Conservation (phyloP, 495 filamentous ascomycete species). For the Xylaria castorea region DNA sequence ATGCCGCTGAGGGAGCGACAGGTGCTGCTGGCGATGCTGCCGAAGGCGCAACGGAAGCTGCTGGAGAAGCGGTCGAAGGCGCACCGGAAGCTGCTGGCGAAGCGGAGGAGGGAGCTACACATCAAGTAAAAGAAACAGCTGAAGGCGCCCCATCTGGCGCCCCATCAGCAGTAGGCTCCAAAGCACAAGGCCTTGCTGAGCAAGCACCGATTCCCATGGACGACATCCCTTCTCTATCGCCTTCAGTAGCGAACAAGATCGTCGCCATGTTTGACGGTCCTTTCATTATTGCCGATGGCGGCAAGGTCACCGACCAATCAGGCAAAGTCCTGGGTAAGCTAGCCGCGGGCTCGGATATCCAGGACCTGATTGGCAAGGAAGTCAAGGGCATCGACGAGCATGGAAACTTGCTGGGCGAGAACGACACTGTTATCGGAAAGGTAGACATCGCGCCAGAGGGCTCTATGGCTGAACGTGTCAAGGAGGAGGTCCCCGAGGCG, state of each 20-base stretch:
- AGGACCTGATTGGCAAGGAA: constrained; percentile 74
- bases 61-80: background rate
- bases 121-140: constrained; percentile 41
- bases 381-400: constrained; percentile 82
- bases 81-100: background rate
- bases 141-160: constrained; percentile 37
- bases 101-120: background rate
- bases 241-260: constrained; percentile 38
- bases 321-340: constrained; percentile 76
- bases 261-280: constrained; percentile 43
- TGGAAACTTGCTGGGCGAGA: constrained; percentile 80
- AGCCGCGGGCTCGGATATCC: constrained; percentile 69
- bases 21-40: constrained; percentile 14
- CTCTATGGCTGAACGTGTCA: constrained; percentile 65
- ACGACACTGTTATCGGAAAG: constrained; percentile 79
- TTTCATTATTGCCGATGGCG: constrained; percentile 63
- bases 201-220: constrained; percentile 37
- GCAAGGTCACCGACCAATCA: constrained; percentile 71
- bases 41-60: constrained; percentile 25
- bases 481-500: constrained; percentile 57
- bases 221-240: constrained; percentile 36
- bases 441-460: constrained; percentile 76
- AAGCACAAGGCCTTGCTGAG: constrained; percentile 53
- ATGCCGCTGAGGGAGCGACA: background rate
- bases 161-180: constrained; percentile 48